Base-by-base conservation (phyloP, 2,329 filamentous ascomycete genomes). In the Cordyceps fumosorosea region DNA sequence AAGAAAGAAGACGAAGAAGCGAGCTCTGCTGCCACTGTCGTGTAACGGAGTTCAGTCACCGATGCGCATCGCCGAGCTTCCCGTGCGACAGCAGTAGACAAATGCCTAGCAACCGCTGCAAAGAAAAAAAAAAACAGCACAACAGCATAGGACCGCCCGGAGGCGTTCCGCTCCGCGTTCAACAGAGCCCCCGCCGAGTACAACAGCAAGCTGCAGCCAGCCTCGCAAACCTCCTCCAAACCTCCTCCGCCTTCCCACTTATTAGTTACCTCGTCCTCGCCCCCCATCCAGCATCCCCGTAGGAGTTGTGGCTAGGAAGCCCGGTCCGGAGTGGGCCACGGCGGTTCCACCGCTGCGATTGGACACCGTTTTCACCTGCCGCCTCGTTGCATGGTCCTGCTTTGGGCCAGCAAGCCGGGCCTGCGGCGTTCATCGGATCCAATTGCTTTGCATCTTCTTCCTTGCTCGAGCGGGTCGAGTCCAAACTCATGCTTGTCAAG, bases 331-430 rank as follows among this genome's bases (percentile, higher is more conserved):
- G 56, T 60, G 59, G 59, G 26, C 32, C 52, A 16, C 5, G 26
- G 4, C n/a, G 3, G 3, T 4, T 8, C 18, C 12, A 3, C n/a
- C 26, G 12, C 11, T 63, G 40, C 48, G 32, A 63, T 63, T 63
- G 62, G 62, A 63, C 62, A 63, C 62, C 62, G 62, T 60, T 63
- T 56, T 58, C 62, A 57, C 62, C 62, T 55, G 37, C 7, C 34
- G 14, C 54, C 45, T 52, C 24, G 47, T 53, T 12, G 56, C 56
- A 53, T 60, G 48, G 56, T 18, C 45, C 26, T 29, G 53, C 52
- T 57, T 58, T 58, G 26, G 29, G 56, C 29, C 29, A 56, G 40
- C 56, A 40, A 42, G 18, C 29, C 12, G 45, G 45, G 34, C 42
- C 18, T 12, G 32, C 40, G 45, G 45, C 34, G 22, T 60, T 50